phyloP scores from a whole-genome alignment of 306 rosid genomes.

The Gleditsia sinensis region DNA sequence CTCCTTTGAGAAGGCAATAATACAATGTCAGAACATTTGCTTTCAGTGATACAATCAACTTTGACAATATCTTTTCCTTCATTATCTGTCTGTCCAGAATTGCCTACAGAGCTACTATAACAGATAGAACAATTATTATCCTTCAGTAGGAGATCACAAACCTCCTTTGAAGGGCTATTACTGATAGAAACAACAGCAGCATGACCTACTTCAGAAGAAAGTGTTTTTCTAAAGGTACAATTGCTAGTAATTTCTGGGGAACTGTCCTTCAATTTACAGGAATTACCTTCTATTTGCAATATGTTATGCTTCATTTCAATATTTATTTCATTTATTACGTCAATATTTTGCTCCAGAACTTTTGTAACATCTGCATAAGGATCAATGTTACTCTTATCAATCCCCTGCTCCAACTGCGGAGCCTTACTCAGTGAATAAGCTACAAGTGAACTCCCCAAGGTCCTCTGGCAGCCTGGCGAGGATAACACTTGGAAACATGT shows the following conservation, averaged over 20 bases:
- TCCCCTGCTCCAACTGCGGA: conserved; percentile 39
- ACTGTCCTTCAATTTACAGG: conserved; percentile 44
- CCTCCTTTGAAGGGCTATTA: conserved; percentile 45
- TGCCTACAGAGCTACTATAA: conserved; percentile 36
- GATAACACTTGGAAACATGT: conserved; percentile 30
- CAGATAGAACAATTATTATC: conserved; percentile 42
- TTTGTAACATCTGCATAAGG: conserved; percentile 20
- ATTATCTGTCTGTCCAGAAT: conserved; percentile 40
- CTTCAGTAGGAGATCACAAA: conserved; percentile 35
- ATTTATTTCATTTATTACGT: conserved; percentile 21
- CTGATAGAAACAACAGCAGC: conserved; percentile 38
- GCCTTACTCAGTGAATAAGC: conserved; percentile 43
- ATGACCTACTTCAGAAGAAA: conserved; percentile 47
- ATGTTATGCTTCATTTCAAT: conserved; percentile 28
- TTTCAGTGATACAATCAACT: conserved; percentile 50
- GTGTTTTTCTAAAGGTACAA: conserved; percentile 35
- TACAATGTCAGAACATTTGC: conserved; percentile 24
- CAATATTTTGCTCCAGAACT: conserved; percentile 24
- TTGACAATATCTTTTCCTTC: conserved; percentile 48
- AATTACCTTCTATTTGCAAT: conserved; percentile 38
- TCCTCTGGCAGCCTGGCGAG: conserved; percentile 38
- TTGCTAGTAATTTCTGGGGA: conserved; percentile 25
- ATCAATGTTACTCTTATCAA: conserved; percentile 25
- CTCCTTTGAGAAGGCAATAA: conserved; percentile 54
- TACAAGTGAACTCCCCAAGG: conserved; percentile 39